Evolutionary conservation across 2,329 filamentous ascomycete genomes (phyloP).

Genomic region (Colletotrichum incanum): DNA sequence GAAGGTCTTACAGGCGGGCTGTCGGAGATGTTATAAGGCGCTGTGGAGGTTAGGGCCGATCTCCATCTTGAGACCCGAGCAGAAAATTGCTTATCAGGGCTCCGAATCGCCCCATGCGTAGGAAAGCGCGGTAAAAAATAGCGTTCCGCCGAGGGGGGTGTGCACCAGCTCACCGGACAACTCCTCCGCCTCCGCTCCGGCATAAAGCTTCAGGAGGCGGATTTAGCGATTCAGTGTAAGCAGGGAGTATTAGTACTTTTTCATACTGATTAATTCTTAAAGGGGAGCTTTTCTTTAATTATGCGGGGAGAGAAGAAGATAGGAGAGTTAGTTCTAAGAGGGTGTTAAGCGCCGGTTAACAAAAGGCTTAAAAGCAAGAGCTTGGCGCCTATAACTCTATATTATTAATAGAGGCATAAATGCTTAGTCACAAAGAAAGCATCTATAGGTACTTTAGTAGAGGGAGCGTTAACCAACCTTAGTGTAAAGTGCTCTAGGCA

Average conservation of each 20-base stretch:
- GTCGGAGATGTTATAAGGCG: constrained; percentile 17
- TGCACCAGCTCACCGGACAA: constrained; percentile 14
- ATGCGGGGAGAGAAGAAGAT: constrained; percentile 8
- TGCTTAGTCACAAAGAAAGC: no score
- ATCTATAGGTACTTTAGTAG: no score
- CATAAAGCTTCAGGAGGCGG: constrained; percentile 19
- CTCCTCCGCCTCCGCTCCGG: constrained; percentile 13
- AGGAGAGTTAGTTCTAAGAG: neutral
- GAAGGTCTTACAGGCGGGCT: neutral
- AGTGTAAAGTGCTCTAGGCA: no score
- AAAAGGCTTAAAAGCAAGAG: constrained; percentile 1
- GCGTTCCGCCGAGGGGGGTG: constrained; percentile 7
- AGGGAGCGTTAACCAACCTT: no score
- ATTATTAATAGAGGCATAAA: no score
- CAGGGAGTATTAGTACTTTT: constrained; percentile 11
- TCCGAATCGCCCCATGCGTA: constrained; percentile 44
- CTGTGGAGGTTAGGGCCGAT: constrained; percentile 11
- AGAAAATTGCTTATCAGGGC: constrained; percentile 2
- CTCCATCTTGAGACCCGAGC: neutral
- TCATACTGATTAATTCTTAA: constrained; percentile 1
- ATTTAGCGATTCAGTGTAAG: constrained; percentile 4
- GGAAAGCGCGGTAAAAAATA: constrained; percentile 40
- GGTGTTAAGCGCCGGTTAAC: constrained; percentile 5
- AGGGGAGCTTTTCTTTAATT: constrained; percentile 4
- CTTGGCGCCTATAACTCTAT: neutral